Base-by-base conservation (phyloP, 805 yeast genomes). In the Brettanomyces custersianus region DNA sequence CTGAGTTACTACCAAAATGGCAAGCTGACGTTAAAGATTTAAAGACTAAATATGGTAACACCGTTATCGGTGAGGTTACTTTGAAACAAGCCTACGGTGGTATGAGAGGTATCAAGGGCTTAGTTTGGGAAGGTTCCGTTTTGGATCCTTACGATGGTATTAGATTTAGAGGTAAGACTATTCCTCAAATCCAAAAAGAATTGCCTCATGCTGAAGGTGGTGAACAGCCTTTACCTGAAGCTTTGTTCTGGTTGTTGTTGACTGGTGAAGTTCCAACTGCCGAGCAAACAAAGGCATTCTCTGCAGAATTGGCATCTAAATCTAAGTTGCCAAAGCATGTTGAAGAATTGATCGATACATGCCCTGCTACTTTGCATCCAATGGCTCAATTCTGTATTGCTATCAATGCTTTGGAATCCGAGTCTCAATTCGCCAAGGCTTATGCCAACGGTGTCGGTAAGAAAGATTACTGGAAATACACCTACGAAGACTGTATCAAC, bases 331-430 rank as follows among this genome's bases (percentile, higher is more conserved):
- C 94, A 58, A 76, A 76, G 55, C 88, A 82, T 59, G 90, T 82
- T 46, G 70, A 66, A 52, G 80, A 77, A 51, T 61, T 81, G 42
- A 67, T 82, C 48, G 87, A 81, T 69, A 70, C 74, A 54, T 70
- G 80, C 47, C 94, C 94, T 57, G 67, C 77, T 43, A 63, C 73
- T 57, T 68, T 83, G 54, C 92, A 83, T 64, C 92, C 94, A 65
- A 82, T 82, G 94, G 88, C 94, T 38, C 94, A 82, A 67, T 78
- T 82, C 57, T 77, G 87, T 46, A 80, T 83, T 59, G 94, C 90
- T 32, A 72, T 82, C 38, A 80, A 77, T 44, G 87, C 92, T 35
- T 68, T 82, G 55, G 90, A 82, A 69, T 67, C 79, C 42, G 92
- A 83, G 66, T 81, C 90, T 38, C 77, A 76, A 55, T 82, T 81